Evolutionary conservation across 83 land plant genomes (phyloP).

Genomic region (Isoetes engelmannii): DNA sequence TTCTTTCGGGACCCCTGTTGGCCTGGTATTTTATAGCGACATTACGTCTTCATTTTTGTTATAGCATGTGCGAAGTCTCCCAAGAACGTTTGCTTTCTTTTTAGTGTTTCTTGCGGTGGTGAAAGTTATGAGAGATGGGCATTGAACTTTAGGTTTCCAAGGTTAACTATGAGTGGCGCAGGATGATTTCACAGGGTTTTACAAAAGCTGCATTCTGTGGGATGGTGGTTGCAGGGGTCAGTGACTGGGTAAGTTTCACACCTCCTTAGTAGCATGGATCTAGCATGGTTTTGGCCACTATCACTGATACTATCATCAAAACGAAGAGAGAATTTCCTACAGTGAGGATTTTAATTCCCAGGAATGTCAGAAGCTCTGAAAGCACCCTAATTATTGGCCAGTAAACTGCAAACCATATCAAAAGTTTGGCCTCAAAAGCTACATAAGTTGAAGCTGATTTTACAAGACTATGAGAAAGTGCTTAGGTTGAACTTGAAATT

Average conservation of each 20-base stretch:
- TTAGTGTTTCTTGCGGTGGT: background rate
- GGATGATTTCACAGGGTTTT: slow-evolving; percentile 75
- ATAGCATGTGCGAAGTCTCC: background rate
- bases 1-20: slow-evolving; percentile 66
- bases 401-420: too few relatives aligned
- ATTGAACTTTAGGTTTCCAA: background rate
- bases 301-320: too few relatives aligned
- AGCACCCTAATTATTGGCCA: too few relatives aligned
- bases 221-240: slow-evolving; percentile 63
- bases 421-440: background rate
- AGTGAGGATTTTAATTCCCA: too few relatives aligned
- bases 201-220: slow-evolving; percentile 56
- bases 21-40: slow-evolving; percentile 43
- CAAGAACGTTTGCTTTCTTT: background rate
- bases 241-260: slow-evolving; percentile 66
- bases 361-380: too few relatives aligned
- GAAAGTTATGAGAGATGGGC: background rate
- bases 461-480: too few relatives aligned
- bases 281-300: too few relatives aligned
- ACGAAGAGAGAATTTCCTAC: too few relatives aligned
- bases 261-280: too few relatives aligned
- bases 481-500: too few relatives aligned
- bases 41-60: background rate
- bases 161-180: slow-evolving; percentile 18
- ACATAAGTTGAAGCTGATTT: background rate